Evolutionary conservation across 345 rosid genomes (phyloP), one percentile per base, ranked within the genome.

Genomic region (Euphorbia lathyris): DNA sequence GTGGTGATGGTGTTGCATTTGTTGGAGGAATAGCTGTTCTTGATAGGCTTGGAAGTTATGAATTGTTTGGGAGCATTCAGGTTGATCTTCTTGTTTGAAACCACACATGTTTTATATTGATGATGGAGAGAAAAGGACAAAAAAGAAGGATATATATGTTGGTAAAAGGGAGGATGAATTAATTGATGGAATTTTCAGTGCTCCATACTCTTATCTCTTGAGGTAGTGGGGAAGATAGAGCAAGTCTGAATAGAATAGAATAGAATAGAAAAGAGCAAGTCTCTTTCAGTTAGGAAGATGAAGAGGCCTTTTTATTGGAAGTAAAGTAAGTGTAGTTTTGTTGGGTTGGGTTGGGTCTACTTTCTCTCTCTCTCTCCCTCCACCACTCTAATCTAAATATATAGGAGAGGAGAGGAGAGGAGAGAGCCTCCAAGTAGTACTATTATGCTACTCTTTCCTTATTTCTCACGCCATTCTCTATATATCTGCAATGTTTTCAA

Each of bases 381-480:
- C 83, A 72, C 80, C 61, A 74, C 75, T 78, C 76, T 75, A 66
- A 69, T 78, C 76, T 75, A 66, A 69, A 81, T 83, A 78, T 79
- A 79, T 77, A 78, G 71, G n/a, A 36, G 47, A 59, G 11, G 40
- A 32, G 12, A 14, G 8, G 14, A 38, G 42, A 38, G 42, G 42
- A 76, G 72, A 38, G 56, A 64, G 68, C 42, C 69, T 83, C 80
- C 63, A 74, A 82, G 82, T 59, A 81, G 66, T 69, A 79, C 69
- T 85, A 51, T 22, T 51, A 51, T 6, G 0, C 51, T 55, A 2
- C 14, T 11, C 96, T 89, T 93, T 84, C 69, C 97, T 93, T 90
- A 86, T 81, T 85, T 80, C 83, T 71, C 82, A 89, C 93, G 97
- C 85, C 92, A 84, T 80, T 84, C 90, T 78, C 76, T 67, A 75